Conservation (phyloP, 768 basidiomycete species). For the Podaxis sp. region DNA sequence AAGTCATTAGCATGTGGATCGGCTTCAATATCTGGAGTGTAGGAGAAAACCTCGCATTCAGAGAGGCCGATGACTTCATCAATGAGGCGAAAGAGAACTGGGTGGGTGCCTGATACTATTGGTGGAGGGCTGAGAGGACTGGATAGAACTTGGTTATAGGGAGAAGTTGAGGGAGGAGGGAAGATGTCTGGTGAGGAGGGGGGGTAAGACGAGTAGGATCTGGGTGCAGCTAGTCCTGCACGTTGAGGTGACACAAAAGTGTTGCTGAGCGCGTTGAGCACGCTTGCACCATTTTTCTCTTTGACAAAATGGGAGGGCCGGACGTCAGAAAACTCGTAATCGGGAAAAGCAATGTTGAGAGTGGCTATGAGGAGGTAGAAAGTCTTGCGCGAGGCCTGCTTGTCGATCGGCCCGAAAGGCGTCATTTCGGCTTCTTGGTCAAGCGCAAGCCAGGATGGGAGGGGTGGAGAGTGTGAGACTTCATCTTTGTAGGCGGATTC, state of each 20-base stretch:
- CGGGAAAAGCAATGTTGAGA: conserved; percentile 96
- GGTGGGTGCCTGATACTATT: conserved; percentile 83
- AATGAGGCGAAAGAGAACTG: conserved; percentile 82
- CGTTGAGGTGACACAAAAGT: conserved; percentile 76
- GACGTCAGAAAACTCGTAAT: conserved; percentile 95
- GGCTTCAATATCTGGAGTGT: conserved; percentile 87
- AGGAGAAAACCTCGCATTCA: conserved; percentile 96
- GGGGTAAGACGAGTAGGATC: conserved; percentile 87
- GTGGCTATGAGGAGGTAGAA: conserved; percentile 95
- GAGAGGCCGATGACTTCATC: conserved; percentile 87
- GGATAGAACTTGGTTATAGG: conserved; percentile 52
- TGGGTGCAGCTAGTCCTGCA: conserved; percentile 64
- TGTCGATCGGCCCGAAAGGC: conserved; percentile 90
- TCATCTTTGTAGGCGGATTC: conserved; percentile 86
- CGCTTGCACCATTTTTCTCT: conserved; percentile 75
- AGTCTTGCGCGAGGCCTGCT: conserved; percentile 83
- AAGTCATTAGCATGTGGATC: conserved; percentile 91
- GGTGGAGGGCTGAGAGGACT: conserved; percentile 73
- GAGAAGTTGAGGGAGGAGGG: conserved; percentile 74
- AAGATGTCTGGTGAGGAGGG: conserved; percentile 71
- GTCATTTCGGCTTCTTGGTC: conserved; percentile 74
- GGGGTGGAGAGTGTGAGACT: conserved; percentile 78
- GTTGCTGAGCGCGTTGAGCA: conserved; percentile 83
- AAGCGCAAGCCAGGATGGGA: conserved; percentile 76
- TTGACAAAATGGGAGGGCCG: conserved; percentile 87